These are phyloP conservation scores for Beauveria sp. DNA, from an alignment of 2,329 filamentous ascomycete species.

Conservation along the genomic window DNA sequence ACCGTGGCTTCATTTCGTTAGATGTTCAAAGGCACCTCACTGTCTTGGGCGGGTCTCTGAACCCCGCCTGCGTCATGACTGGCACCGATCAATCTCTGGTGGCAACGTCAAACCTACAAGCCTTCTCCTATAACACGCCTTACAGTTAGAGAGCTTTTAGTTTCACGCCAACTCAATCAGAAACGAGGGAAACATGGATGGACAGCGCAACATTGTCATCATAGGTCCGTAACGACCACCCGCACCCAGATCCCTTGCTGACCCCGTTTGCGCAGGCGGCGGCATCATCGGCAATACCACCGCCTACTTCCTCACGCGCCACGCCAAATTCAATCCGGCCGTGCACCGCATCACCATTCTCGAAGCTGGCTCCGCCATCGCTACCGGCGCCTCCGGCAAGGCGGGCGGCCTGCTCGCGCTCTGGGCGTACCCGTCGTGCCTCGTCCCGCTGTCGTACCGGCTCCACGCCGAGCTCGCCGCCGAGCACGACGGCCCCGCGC, in stretches of 20 bases:
- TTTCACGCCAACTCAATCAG: no score
- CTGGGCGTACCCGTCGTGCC: conserved; percentile 81
- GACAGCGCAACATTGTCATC: conserved; percentile 41
- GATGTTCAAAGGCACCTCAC: neutral
- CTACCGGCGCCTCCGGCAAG: conserved; percentile 89
- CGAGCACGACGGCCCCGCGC: conserved; percentile 67
- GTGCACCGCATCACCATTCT: conserved; percentile 76
- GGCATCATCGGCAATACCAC: conserved; percentile 90
- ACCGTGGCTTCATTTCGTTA: neutral
- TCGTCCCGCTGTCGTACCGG: conserved; percentile 79
- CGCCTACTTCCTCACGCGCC: conserved; percentile 84
- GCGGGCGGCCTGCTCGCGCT: conserved; percentile 83
- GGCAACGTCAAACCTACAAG: neutral
- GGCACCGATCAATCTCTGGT: neutral
- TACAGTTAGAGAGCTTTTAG: no score
- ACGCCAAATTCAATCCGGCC: conserved; percentile 68
- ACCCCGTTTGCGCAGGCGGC: conserved; percentile 51
- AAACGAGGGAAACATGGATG: conserved; percentile 21
- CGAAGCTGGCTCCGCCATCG: conserved; percentile 74
- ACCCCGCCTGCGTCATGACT: conserved; percentile 6
- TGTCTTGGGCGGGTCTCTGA: neutral
- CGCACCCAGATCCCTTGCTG: conserved; percentile 4
- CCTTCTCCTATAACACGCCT: neutral
- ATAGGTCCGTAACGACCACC: conserved; percentile 30
- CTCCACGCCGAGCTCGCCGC: conserved; percentile 79